Evolutionary conservation across 371 early-diverging fungal genomes (phyloP).

Genomic region (Actinomortierella wolfii): DNA sequence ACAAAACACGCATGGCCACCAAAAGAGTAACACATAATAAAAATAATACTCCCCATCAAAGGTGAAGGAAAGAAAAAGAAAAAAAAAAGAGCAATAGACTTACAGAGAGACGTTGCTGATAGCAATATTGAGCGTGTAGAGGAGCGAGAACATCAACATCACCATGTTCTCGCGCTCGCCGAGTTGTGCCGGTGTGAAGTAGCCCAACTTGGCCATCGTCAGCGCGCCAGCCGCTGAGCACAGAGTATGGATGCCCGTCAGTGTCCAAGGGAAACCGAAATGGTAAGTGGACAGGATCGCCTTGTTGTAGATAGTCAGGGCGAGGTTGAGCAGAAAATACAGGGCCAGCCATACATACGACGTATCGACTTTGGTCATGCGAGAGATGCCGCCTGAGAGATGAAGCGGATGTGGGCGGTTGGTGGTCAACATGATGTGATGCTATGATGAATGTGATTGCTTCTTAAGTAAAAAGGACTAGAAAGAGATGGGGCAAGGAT

Average conservation of each 20-base stretch:
- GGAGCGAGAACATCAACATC: conserved; percentile 80
- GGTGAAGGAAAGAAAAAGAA: neutral
- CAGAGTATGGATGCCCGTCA: conserved; percentile 87
- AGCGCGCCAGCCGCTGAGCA: conserved; percentile 71
- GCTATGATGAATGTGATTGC: neutral
- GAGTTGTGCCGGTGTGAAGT: conserved; percentile 65
- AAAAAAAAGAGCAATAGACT: conserved; percentile 42
- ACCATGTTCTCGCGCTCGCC: conserved; percentile 64
- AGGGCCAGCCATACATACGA: conserved; percentile 65
- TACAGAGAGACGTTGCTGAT: conserved; percentile 85
- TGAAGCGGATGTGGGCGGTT: conserved; percentile 39
- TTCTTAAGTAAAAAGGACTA: neutral
- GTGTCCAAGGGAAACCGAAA: conserved; percentile 87
- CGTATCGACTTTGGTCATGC: conserved; percentile 39
- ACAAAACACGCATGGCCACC: too few species aligned
- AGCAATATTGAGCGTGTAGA: conserved; percentile 91
- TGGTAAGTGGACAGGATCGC: conserved; percentile 70
- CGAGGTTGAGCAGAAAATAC: conserved; percentile 82
- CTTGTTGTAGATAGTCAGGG: conserved; percentile 87
- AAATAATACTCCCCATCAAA: too few species aligned
- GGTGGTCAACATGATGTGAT: conserved; percentile 18
- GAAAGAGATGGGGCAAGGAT: conserved; percentile 10
- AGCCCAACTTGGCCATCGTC: conserved; percentile 51
- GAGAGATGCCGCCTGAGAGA: conserved; percentile 12
- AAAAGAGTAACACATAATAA: too few species aligned